A percentile compares a stretch with the other conserved stretches of the same genome.
phyloP scores from a whole-genome alignment of 345 rosid species.

The Linum lewisii region DNA sequence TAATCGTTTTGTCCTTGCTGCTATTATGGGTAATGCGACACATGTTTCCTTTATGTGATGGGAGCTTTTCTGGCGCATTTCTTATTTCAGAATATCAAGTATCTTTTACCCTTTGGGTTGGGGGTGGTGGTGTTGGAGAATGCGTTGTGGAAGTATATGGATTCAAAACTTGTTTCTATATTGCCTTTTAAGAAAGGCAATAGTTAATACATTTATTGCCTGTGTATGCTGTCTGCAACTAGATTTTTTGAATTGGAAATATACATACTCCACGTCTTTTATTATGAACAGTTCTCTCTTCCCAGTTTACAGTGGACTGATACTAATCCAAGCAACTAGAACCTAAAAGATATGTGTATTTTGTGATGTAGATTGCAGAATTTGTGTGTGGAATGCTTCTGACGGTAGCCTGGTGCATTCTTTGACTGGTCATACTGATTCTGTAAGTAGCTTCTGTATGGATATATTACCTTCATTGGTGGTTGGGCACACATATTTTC shows the following conservation, averaged over 20 bases:
- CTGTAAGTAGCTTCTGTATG: slow-evolving; percentile 47
- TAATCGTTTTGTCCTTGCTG: slow-evolving; percentile 99
- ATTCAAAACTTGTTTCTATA: no score
- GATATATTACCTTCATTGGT: background rate
- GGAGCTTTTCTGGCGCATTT: background rate
- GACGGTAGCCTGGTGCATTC: slow-evolving; percentile 96
- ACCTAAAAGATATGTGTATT: slow-evolving; percentile 8
- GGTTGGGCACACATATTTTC: background rate
- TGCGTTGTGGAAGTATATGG: no score
- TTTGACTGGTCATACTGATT: slow-evolving; percentile 89
- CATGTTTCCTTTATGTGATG: background rate
- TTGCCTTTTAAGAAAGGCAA: no score
- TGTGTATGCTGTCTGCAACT: no score
- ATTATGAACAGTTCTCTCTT: no score
- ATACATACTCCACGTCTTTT: background rate
- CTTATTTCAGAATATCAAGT: no score
- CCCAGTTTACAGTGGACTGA: no score
- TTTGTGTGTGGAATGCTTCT: slow-evolving; percentile 99
- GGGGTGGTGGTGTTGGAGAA: no score
- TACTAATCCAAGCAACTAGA: background rate
- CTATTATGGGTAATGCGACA: slow-evolving; percentile 72
- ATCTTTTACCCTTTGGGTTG: no score
- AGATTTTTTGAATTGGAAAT: no score
- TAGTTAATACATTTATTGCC: no score
- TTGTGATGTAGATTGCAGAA: slow-evolving; percentile 87